Conservation (phyloP, 2,329 filamentous ascomycete species). For the Fusarium phyllophilum region DNA sequence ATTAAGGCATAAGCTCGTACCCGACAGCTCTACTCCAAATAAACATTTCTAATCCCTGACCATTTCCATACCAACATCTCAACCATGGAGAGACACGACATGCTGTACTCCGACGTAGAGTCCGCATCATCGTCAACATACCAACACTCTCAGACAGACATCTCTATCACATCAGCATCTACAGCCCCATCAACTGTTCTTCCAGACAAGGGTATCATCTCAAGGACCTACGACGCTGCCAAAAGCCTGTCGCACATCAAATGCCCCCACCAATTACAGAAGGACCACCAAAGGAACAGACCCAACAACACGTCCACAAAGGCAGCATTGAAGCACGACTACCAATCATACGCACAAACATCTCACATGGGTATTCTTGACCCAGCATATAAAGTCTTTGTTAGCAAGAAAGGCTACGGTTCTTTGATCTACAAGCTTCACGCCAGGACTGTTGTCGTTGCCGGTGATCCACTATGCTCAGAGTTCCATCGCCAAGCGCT, state of each 20-base stretch:
- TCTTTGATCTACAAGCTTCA: slow-evolving; percentile 5
- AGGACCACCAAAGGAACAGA: neutral
- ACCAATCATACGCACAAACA: slow-evolving; percentile 1
- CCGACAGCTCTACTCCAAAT: neutral
- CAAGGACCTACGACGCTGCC: neutral
- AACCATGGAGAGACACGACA: neutral
- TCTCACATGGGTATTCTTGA: slow-evolving; percentile 23
- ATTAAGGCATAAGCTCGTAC: neutral
- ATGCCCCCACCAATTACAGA: neutral
- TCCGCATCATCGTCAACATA: neutral
- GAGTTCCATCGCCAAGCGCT: neutral
- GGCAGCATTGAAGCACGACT: neutral
- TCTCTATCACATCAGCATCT: neutral
- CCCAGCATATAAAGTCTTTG: slow-evolving; percentile 2
- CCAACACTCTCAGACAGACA: neutral
- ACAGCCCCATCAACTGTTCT: neutral
- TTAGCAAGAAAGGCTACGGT: neutral
- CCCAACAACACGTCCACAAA: neutral
- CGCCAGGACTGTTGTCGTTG: neutral
- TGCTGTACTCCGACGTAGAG: neutral
- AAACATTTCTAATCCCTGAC: neutral
- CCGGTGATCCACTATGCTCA: slow-evolving; percentile 4
- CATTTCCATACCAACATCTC: neutral
- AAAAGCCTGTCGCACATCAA: neutral
- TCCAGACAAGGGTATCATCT: neutral